Evolutionary conservation across 768 basidiomycete species (phyloP), one percentile per base, ranked within the genome.

Genomic region (Lanmaoa pseudosensibilis): DNA sequence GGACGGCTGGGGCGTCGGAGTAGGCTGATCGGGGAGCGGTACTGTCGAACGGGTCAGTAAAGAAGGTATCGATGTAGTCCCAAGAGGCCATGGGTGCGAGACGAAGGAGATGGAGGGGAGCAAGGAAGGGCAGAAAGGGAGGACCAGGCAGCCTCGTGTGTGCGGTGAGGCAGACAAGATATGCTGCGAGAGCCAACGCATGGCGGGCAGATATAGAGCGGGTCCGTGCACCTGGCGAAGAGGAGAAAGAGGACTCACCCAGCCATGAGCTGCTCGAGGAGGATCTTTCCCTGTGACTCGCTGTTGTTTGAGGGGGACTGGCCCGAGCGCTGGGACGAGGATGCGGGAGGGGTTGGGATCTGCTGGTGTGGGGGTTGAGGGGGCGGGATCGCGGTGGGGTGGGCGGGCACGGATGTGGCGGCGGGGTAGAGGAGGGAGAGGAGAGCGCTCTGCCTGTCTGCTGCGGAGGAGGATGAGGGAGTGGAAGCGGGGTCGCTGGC

Each of bases 211-310:
- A 46, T 46, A 30, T 30, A n/a, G 27, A n/a, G 18, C 15, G 32
- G 33, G 46, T 15, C 12, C 43, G n/a, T 32, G 36, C n/a, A 50
- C 34, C 15, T 37, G 19, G 30, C n/a, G 5, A 5, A 18, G 44
- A 32, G 45, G 21, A 54, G 18, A 46, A 27, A 30, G 53, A 16
- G 57, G 16, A 78, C 87, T 74, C 68, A 92, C 90, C 88, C 86
- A 54, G 84, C 78, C 85, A 93, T 89, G 57, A 93, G 76, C 67
- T 91, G 88, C 61, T 93, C 90, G 57, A 93, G 73, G 62, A 92
- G 69, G 57, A 85, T 77, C 74, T 91, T 90, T 55, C 86, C 85
- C 68, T 89, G 87, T 0, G 82, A 72, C 58, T 90, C 87, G 62
- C 79, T 83, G 56, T 12, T 68, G 58, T 79, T 82, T 13, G 81